Evolutionary conservation across 495 filamentous ascomycete species (phyloP), one percentile per base, ranked within the genome.

Genomic region (Amniculicola lignicola): DNA sequence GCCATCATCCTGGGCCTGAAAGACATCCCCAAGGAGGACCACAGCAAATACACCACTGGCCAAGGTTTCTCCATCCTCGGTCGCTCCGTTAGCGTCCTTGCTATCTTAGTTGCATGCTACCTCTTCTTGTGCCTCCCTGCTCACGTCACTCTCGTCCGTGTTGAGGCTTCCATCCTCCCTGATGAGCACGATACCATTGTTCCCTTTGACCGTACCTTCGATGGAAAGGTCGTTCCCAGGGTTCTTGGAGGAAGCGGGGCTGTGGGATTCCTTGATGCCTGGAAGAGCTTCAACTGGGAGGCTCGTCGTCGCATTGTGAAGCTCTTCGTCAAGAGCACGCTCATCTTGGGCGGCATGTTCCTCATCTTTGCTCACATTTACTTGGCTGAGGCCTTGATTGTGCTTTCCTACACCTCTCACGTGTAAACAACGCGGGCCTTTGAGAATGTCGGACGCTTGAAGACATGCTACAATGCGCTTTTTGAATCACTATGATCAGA

Each of bases 201-300:
- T 39, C 81, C 83, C n/a, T 88, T 89, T 47, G 87, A 90, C 71
- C 80, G 84, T 42, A 80, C 75, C 40, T 88, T 88, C 54, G 81
- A 76, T 43, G 65, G 40, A 38, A 73, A 73, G 62, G 46, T 70
- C 33, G 61, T 60, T 25, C 54, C 66, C 18, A 79, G 77, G 18
- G 77, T 86, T 38, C 72, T 88, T 5, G 85, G 82, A 53, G 88
- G 87, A 47, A 80, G 77, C 66, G 85, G 86, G 62, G 79, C 75
- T 57, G 75, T 87, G 48, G 79, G 80, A 38, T 77, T 91, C 66
- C 66, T 78, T 24, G 85, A 89, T 59, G 88, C 87, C 0, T 85
- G 87, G 82, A 76, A 70, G 41, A 85, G 79, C 22, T 86, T 94
- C 64, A 77, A 82, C 61, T 76, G 80, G 61, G 70, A 77, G 49